Base-by-base conservation (phyloP, 1,139 yeast species). In the Yamadazyma buinensis region DNA sequence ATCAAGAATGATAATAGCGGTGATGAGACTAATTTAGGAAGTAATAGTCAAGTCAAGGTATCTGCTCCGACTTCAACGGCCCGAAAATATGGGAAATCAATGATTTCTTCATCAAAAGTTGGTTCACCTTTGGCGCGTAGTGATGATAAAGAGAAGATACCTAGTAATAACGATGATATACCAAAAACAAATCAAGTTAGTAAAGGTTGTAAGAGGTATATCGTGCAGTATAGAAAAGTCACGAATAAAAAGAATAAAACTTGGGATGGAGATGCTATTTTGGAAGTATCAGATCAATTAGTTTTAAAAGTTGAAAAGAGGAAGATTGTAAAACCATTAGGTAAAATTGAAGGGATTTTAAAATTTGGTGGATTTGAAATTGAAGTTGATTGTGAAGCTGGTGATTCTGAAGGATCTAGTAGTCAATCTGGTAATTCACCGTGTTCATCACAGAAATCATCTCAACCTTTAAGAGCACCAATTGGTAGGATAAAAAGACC, bases 221-320 rank as follows among this genome's bases (percentile, higher is more conserved):
- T 41, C 17, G 77, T 79, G 2, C 73, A 85, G 46, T 85, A 84
- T 75, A 64, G 98, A 28, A 87, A 85, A 54, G 69, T 67, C 27
- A 67, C 92, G 1, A 68, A 62, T 26, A 86, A 84, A 58, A 88
- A 90, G 65, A 80, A 88, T 55, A 90, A 90, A 54, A 81, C 90
- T 0, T 92, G 98, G 98, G 95, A 87, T 38, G 95, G 95, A 3
- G 98, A 92, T 59, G 97, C 96, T 0, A 57, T 60, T 18, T 64
- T 85, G 5, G 42, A 18, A 7, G 41, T 47, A 0, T 35, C 33
- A 4, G 28, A 26, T 23, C 19, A 32, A 11, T 26, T 42, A 10
- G 35, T 42, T 15, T 42, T 44, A 11, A 40, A 42, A 29, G 37
- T 43, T 12, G 49, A 46, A 26, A 39, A 39, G 12, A 35, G 36